Evolutionary conservation across 441 rosid genomes (phyloP).

Genomic region (Breynia disticha): DNA sequence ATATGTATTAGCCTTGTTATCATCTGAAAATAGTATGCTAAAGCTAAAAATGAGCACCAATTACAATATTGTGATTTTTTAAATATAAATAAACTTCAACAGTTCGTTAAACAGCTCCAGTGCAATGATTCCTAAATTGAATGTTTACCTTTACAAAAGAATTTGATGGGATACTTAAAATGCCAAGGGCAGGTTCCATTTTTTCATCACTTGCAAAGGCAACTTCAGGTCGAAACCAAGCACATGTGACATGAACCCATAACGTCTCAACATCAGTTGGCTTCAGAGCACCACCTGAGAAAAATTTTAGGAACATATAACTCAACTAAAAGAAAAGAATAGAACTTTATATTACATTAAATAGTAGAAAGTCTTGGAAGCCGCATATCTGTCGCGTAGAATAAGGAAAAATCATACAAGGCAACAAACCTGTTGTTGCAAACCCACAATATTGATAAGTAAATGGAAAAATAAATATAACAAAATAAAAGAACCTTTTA

Average conservation of each 20-base stretch:
- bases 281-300: slow-evolving; percentile 91
- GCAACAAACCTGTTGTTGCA: not conserved
- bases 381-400: no score
- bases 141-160: slow-evolving; percentile 76
- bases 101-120: not conserved
- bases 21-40: not conserved
- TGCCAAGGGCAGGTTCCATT: slow-evolving; percentile 99
- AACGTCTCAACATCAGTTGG: slow-evolving; percentile 90
- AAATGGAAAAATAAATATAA: not conserved
- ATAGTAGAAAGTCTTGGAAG: no score
- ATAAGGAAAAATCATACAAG: no score
- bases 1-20: no score
- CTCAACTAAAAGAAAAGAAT: no score
- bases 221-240: slow-evolving; percentile 99
- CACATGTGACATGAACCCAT: slow-evolving; percentile 99
- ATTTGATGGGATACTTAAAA: slow-evolving; percentile 88
- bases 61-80: no score
- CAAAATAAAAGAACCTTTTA: slow-evolving; percentile 68
- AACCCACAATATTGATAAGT: not conserved
- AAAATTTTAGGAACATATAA: not conserved
- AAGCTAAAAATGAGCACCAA: not conserved
- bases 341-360: not conserved
- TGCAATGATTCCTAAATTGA: slow-evolving; percentile 7
- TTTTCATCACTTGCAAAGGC: slow-evolving; percentile 96
- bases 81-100: no score